Conservation (phyloP, 192 early-diverging fungal species). For the Coemansia guatemalensis region DNA sequence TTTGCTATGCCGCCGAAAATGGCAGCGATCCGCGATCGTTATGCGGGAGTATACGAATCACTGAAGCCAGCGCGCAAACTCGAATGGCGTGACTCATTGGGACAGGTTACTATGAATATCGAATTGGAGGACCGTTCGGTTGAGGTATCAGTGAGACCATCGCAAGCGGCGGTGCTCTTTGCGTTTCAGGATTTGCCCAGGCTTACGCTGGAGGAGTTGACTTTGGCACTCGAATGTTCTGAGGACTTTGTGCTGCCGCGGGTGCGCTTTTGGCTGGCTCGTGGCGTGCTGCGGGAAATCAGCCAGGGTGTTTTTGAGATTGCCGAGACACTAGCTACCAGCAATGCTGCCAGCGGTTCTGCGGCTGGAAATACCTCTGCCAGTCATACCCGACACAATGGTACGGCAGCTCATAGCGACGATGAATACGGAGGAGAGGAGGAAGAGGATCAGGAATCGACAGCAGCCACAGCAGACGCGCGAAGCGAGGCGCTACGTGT, state of each 20-base stretch:
- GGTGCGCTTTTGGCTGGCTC: conserved; percentile 41
- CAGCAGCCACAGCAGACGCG: conserved; percentile 5
- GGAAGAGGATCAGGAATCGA: not conserved
- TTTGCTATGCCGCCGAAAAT: conserved; percentile 50
- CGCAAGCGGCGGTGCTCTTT: conserved; percentile 58
- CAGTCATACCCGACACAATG: not conserved
- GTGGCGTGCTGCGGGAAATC: conserved; percentile 41
- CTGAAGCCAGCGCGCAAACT: conserved; percentile 63
- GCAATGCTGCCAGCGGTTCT: not conserved
- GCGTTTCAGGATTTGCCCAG: conserved; percentile 17
- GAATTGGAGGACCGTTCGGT: conserved; percentile 57
- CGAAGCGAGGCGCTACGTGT: conserved; percentile 47
- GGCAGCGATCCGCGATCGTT: conserved; percentile 45
- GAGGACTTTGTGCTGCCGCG: conserved; percentile 21
- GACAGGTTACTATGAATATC: conserved; percentile 57
- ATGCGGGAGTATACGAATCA: conserved; percentile 46
- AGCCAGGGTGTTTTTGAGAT: conserved; percentile 14
- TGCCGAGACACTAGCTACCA: conserved; percentile 10
- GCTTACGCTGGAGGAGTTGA: conserved; percentile 13
- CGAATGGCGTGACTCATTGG: conserved; percentile 55
- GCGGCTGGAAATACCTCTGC: not conserved
- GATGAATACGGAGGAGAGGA: conserved; percentile 7
- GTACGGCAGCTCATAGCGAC: not conserved
- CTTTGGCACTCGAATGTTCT: conserved; percentile 17
- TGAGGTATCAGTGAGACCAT: conserved; percentile 52